Percentiles rank a stretch among this genome's conserved stretches.
Conservation (phyloP, 2,329 filamentous ascomycete species). For the Graphilbum fragrans region DNA sequence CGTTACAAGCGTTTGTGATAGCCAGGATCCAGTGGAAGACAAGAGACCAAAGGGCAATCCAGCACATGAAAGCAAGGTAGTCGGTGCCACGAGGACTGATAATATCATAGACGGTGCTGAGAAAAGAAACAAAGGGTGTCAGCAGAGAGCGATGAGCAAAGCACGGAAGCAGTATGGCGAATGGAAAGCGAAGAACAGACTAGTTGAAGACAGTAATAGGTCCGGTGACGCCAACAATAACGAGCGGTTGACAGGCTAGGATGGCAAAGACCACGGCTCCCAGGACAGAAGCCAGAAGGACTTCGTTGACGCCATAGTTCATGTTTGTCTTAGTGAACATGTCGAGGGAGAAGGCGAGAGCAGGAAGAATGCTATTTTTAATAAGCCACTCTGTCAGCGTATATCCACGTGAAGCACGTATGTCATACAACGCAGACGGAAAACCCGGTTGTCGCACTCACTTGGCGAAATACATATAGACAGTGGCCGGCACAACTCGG, state of each 20-base stretch:
- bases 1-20: conserved; percentile 77
- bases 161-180: background rate
- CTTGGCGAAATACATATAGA: conserved; percentile 97
- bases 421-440: too few relatives aligned
- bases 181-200: conserved; percentile 23
- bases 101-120: conserved; percentile 75
- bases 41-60: conserved; percentile 82
- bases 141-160: background rate
- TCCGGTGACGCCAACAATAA: conserved; percentile 84
- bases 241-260: conserved; percentile 70
- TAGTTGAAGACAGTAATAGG: conserved; percentile 93
- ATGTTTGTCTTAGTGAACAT: conserved; percentile 84
- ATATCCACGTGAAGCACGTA: too few relatives aligned
- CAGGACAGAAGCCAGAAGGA: conserved; percentile 73
- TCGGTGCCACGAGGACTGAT: conserved; percentile 65
- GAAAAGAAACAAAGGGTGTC: too few relatives aligned
- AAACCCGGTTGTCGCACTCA: conserved; percentile 23
- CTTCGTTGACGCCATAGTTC: conserved; percentile 84
- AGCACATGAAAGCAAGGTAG: conserved; percentile 83
- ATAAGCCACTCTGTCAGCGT: background rate
- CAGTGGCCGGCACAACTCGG: conserved; percentile 71
- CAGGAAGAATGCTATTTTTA: conserved; percentile 60
- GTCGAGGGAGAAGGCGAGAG: conserved; percentile 78
- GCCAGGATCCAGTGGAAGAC: conserved; percentile 78
- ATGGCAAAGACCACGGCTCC: conserved; percentile 72